phyloP scores from a whole-genome alignment of 768 basidiomycete species.

The Pulveroboletus ravenelii region DNA sequence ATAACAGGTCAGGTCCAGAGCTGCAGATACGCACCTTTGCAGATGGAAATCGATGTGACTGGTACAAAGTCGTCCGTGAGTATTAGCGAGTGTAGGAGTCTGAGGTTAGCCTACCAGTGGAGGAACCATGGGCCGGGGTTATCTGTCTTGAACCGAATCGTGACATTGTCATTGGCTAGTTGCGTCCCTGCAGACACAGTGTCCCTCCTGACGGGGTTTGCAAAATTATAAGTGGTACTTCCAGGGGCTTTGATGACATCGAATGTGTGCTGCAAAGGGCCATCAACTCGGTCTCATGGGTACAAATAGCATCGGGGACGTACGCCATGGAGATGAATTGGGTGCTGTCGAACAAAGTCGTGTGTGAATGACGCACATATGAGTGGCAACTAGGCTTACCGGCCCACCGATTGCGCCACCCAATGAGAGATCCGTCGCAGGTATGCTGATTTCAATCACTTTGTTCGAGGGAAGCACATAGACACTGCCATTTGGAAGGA shows the following conservation, averaged over 20 bases:
- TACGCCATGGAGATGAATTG: slow-evolving; percentile 43
- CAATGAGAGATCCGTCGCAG: no score
- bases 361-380: no score
- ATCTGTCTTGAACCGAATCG: slow-evolving; percentile 59
- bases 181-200: slow-evolving; percentile 31
- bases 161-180: slow-evolving; percentile 36
- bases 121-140: slow-evolving; percentile 41
- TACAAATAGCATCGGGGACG: slow-evolving; percentile 6
- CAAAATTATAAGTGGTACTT: slow-evolving; percentile 36
- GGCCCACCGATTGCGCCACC: no score
- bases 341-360: no score
- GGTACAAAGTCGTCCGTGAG: background rate
- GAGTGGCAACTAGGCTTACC: no score
- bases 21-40: slow-evolving; percentile 9
- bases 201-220: slow-evolving; percentile 51
- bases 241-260: slow-evolving; percentile 38
- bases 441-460: no score
- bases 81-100: no score
- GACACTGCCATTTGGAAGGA: no score
- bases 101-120: slow-evolving; percentile 16
- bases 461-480: no score
- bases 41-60: slow-evolving; percentile 25
- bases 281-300: background rate
- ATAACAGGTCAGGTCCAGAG: background rate
- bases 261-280: slow-evolving; percentile 33